These are phyloP conservation scores for Dalechampia spathulata DNA, from an alignment of 441 rosid genomes.

Conservation along the genomic window DNA sequence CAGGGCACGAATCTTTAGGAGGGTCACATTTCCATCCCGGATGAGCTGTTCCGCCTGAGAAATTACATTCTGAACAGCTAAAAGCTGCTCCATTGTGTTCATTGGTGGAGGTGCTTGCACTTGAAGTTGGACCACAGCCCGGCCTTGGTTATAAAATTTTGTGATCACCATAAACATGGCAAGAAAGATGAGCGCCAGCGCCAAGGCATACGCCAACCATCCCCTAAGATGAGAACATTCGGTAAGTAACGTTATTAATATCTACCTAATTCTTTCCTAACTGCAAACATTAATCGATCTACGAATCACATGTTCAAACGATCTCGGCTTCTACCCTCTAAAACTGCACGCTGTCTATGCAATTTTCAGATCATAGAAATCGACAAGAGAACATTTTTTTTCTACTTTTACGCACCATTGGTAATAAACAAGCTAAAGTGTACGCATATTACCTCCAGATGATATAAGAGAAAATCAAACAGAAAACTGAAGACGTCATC, in stretches of 20 bases:
- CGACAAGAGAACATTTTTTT: neutral
- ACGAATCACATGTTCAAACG: no score
- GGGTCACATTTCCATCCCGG: slow-evolving; percentile 74
- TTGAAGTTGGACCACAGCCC: slow-evolving; percentile 52
- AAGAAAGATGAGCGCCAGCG: slow-evolving; percentile 30
- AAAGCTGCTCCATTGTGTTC: slow-evolving; percentile 93
- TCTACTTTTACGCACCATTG: neutral
- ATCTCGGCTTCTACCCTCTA: no score
- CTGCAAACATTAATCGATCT: no score
- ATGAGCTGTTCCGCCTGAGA: slow-evolving; percentile 65
- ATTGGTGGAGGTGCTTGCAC: slow-evolving; percentile 68
- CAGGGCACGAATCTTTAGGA: slow-evolving; percentile 81
- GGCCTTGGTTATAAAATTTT: slow-evolving; percentile 27
- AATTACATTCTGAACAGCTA: slow-evolving; percentile 83
- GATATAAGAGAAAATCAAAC: slow-evolving; percentile 48
- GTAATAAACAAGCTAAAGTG: neutral
- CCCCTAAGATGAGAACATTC: slow-evolving; percentile 34
- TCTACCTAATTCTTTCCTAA: no score
- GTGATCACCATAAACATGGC: slow-evolving; percentile 63
- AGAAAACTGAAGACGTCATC: slow-evolving; percentile 60
- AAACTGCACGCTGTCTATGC: no score
- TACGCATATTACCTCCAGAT: slow-evolving; percentile 52
- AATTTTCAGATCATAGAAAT: neutral
- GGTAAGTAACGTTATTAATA: no score
- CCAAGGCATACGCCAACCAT: slow-evolving; percentile 60